Percentiles rank a stretch among this genome's conserved stretches.
Conservation (phyloP, 176 grass and related monocot genomes). For the Triticum timopheevii region DNA sequence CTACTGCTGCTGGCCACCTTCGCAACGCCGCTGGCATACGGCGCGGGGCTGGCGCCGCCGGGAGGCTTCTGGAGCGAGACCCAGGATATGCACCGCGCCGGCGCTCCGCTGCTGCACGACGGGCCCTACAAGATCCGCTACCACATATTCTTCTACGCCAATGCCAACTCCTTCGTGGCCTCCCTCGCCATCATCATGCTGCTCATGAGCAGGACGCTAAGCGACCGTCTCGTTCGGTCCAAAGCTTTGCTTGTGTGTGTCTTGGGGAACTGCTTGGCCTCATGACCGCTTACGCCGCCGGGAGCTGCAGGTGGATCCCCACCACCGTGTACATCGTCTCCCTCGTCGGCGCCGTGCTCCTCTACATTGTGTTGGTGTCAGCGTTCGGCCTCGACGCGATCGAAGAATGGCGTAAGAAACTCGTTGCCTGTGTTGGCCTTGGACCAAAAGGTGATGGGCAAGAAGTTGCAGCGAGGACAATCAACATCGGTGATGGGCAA, state of each 20-base stretch:
- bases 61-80: constrained; percentile 14
- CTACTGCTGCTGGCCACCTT: constrained; percentile 10
- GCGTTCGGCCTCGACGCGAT: background rate
- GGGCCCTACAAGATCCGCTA: background rate
- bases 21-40: constrained; percentile 21
- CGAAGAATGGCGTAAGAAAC: background rate
- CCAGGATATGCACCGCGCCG: background rate
- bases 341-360: background rate
- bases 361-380: background rate
- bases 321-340: background rate
- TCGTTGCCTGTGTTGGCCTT: too few relatives aligned
- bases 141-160: constrained; percentile 29
- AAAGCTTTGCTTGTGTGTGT: background rate
- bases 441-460: too few relatives aligned
- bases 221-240: background rate
- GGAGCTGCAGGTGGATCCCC: background rate
- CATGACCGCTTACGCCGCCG: background rate
- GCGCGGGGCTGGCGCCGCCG: constrained; percentile 28
- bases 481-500: background rate
- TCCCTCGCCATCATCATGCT: constrained; percentile 36
- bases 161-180: constrained; percentile 19
- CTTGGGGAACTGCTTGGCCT: background rate
- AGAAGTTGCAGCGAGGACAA: too few relatives aligned
- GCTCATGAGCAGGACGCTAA: background rate
- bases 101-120: constrained; percentile 27